phyloP scores from a whole-genome alignment of 2,329 filamentous ascomycete genomes.

The Cercospora zeae-maydis region DNA sequence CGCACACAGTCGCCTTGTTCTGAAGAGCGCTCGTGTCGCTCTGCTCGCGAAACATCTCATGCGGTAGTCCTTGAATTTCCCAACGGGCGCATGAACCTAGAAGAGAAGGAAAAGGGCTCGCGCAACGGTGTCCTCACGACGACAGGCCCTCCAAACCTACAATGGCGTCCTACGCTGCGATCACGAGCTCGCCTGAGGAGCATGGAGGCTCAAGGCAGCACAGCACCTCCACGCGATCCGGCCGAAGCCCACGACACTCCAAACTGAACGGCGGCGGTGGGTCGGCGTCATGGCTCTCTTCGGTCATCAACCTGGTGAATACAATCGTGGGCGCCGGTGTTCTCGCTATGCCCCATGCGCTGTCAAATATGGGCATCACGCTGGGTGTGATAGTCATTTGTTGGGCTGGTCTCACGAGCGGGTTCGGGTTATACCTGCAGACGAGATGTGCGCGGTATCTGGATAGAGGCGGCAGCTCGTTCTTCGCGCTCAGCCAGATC shows the following conservation, averaged over 20 bases:
- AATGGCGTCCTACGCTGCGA: slow-evolving; percentile 49
- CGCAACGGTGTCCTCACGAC: slow-evolving; percentile 1
- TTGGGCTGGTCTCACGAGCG: slow-evolving; percentile 85
- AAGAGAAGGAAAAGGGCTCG: background rate
- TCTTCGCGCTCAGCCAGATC: slow-evolving; percentile 94
- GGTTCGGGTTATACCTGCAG: slow-evolving; percentile 93
- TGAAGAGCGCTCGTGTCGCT: slow-evolving; percentile 11
- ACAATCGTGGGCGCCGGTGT: slow-evolving; percentile 95
- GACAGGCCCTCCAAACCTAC: background rate
- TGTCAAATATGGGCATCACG: slow-evolving; percentile 92
- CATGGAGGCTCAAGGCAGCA: slow-evolving; percentile 39
- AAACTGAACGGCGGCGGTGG: slow-evolving; percentile 68
- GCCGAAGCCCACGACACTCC: slow-evolving; percentile 58
- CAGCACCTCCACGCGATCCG: slow-evolving; percentile 40
- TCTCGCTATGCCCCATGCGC: slow-evolving; percentile 89
- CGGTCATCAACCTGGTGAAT: slow-evolving; percentile 91
- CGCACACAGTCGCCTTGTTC: background rate
- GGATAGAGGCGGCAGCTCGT: slow-evolving; percentile 81
- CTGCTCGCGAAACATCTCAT: slow-evolving; percentile 4
- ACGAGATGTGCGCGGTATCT: slow-evolving; percentile 89
- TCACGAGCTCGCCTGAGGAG: slow-evolving; percentile 40
- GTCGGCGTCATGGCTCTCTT: slow-evolving; percentile 83
- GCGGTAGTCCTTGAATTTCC: slow-evolving; percentile 9
- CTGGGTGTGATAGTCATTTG: slow-evolving; percentile 79
- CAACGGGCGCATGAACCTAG: background rate